phyloP scores from a whole-genome alignment of 2,329 filamentous ascomycete genomes.

The Botrytis fabae region DNA sequence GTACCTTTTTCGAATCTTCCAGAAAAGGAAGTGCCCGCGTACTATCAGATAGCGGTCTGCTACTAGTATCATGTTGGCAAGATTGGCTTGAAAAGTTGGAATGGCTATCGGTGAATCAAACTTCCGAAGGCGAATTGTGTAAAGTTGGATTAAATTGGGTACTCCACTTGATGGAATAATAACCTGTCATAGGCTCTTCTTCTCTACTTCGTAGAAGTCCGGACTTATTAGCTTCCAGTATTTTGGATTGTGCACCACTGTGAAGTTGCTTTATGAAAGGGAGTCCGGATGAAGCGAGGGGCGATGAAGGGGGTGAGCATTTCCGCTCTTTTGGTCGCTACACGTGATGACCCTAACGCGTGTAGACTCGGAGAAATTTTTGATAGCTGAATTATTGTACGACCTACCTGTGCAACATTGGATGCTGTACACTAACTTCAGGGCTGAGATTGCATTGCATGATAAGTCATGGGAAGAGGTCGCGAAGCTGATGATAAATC shows the following conservation, averaged over 20 bases:
- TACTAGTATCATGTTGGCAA: background rate
- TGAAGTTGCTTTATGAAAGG: background rate
- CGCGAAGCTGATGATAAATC: background rate
- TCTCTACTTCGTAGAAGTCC: too few relatives aligned
- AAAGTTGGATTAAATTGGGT: background rate
- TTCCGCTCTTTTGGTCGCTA: background rate
- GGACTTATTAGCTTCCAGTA: background rate
- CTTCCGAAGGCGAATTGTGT: constrained; percentile 4
- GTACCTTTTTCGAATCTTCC: constrained; percentile 17
- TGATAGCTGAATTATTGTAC: background rate
- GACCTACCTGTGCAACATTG: background rate
- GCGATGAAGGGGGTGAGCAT: background rate
- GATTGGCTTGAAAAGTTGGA: background rate
- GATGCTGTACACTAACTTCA: background rate
- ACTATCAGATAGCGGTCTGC: constrained; percentile 15
- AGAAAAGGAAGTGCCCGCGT: constrained; percentile 6
- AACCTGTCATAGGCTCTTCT: background rate
- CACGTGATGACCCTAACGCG: background rate
- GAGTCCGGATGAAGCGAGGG: constrained; percentile 7
- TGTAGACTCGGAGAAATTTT: background rate
- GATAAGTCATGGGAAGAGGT: background rate
- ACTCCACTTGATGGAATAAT: background rate
- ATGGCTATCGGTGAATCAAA: background rate
- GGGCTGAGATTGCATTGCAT: background rate
- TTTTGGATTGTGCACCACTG: background rate